Base-by-base conservation (phyloP, 192 early-diverging fungal genomes). In the Rhizophagus sp. region DNA sequence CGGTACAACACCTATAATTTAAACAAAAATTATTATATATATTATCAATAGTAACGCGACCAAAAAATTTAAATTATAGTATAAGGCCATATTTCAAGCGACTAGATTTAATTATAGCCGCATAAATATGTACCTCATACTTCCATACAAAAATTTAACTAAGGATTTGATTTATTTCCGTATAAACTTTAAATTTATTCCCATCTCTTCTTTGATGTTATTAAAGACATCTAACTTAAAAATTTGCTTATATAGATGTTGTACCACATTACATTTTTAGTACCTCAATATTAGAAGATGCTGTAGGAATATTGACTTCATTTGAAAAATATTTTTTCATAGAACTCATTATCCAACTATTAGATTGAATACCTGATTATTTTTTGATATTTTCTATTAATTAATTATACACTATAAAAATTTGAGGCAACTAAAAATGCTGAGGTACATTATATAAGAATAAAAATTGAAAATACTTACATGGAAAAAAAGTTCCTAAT, bases 401-500 rank as follows among this genome's bases (percentile, higher is more conserved):
- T 63, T 25, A 66, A 33, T 66, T 33, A 22, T 33, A 66, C 41
- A 24, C 19, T 7, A 41, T 70, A 8, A 30, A 22, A 70, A 47
- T 41, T n/a, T n/a, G 39, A n/a, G 34, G n/a, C 33, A 41, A 70
- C 33, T 44, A 39, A 44, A 70, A 70, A 70, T 33, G 13, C n/a
- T 70, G 36, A 70, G 68, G 68, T 44, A 41, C 36, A 44, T 24
- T 25, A 69, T 22, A 24, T 19, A 44, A 69, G n/a, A 70, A 11
- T 30, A 30, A 30, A 30, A 30, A n/a, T n/a, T 30, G 30, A 30
- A 30, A 30, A 30, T 30, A 30, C 30, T 19, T 78, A 78, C 85
- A 86, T 67, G 85, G 85, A 63, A 86, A 86, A 67, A 86, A 81
- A 11, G 85, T 86, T n/a, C 85, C 85, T 22, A 86, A 57, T 52